Conservation (phyloP, 345 rosid genomes). For the Linum trigynum region DNA sequence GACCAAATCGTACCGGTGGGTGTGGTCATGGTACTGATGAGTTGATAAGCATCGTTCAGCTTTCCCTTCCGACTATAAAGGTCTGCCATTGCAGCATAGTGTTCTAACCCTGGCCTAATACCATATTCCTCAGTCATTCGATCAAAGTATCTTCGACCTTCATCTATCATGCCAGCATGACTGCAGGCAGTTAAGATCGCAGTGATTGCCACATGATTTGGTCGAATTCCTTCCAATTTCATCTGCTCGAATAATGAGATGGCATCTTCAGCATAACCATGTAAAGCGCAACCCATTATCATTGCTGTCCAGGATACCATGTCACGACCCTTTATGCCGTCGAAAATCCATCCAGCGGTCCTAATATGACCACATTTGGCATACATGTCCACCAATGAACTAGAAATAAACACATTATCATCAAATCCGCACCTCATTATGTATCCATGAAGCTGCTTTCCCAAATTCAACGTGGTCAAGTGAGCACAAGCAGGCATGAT, state of each 20-base stretch:
- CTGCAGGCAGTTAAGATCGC: constrained; percentile 86
- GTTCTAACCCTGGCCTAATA: constrained; percentile 60
- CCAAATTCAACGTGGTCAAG: constrained; percentile 51
- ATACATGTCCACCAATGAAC: constrained; percentile 88
- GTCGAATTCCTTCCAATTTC: constrained; percentile 56
- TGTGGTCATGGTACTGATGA: constrained; percentile 40
- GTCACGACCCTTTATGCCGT: constrained; percentile 50
- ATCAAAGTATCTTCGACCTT: constrained; percentile 52
- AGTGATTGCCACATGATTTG: constrained; percentile 56
- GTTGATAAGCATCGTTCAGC: constrained; percentile 65
- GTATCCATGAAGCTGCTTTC: constrained; percentile 79
- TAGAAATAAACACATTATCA: constrained; percentile 49
- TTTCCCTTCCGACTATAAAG: constrained; percentile 85
- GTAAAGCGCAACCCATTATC: constrained; percentile 74
- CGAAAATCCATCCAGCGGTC: constrained; percentile 51
- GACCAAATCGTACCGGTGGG: constrained; percentile 66
- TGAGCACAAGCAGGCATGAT: constrained; percentile 84
- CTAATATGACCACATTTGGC: constrained; percentile 76
- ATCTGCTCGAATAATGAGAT: constrained; percentile 59
- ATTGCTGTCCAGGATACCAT: constrained; percentile 87
- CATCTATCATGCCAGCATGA: constrained; percentile 62
- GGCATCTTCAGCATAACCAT: constrained; percentile 64
- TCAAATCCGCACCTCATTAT: constrained; percentile 44
- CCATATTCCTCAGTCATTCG: constrained; percentile 48
- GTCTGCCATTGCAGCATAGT: constrained; percentile 76